Evolutionary conservation across 306 rosid genomes (phyloP).

Genomic region (Vigna radiata): DNA sequence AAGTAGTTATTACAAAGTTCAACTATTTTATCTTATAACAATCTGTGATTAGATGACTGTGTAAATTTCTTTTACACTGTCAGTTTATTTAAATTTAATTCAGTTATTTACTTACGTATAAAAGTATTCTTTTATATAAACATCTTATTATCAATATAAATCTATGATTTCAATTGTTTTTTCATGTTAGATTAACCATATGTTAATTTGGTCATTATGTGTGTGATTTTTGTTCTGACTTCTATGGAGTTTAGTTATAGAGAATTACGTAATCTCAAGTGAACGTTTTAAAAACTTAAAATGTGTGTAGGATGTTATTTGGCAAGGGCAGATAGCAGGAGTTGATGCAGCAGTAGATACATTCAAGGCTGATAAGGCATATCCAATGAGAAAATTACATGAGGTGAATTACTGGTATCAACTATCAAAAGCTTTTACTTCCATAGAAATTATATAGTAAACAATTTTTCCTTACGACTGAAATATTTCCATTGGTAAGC

Average conservation of each 20-base stretch:
- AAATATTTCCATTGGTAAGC: constrained; percentile 40
- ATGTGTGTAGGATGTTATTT: constrained; percentile 76
- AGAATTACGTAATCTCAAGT: constrained; percentile 18
- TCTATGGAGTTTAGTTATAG: constrained; percentile 31
- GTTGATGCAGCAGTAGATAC: constrained; percentile 74
- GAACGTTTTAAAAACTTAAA: constrained; percentile 34
- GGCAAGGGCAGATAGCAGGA: constrained; percentile 93
- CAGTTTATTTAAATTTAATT: background rate
- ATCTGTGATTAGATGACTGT: background rate
- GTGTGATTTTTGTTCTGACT: constrained; percentile 27
- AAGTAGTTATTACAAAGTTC: constrained; percentile 9
- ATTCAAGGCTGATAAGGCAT: constrained; percentile 89
- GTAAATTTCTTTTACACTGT: background rate
- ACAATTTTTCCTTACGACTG: constrained; percentile 14
- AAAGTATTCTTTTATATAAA: constrained; percentile 9
- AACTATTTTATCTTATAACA: background rate
- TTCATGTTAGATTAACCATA: constrained; percentile 34
- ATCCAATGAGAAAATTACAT: constrained; percentile 70
- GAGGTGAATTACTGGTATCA: constrained; percentile 61
- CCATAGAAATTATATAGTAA: constrained; percentile 31
- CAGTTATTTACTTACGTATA: background rate
- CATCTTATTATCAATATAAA: constrained; percentile 30
- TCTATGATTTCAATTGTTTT: constrained; percentile 31
- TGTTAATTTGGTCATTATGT: constrained; percentile 3
- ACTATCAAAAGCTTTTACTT: constrained; percentile 22